A percentile compares a stretch with the other conserved stretches of the same genome.
These are phyloP conservation scores for Peronospora farinosa DNA, from an alignment of 352 stramenopile species.

Conservation along the genomic window DNA sequence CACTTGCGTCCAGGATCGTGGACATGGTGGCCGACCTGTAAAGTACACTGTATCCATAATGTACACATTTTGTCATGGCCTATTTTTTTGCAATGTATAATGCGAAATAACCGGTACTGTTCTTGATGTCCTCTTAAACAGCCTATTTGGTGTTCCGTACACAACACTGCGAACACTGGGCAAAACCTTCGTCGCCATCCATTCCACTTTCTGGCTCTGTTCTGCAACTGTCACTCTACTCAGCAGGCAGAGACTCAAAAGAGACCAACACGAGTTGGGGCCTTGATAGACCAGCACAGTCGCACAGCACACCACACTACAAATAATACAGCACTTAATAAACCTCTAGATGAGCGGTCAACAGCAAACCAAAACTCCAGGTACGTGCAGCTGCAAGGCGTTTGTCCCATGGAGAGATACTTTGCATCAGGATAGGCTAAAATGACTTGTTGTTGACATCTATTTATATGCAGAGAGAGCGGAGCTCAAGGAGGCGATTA, in stretches of 20 bases:
- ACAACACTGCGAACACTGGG: conserved; percentile 6
- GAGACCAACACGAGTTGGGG: conserved; percentile 12
- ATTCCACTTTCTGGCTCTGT: conserved; percentile 17
- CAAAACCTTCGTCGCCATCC: conserved; percentile 32
- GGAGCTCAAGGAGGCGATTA: conserved; percentile 74
- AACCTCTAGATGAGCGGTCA: conserved; percentile 23
- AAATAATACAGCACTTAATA: conserved; percentile 5
- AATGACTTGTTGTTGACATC: conserved; percentile 3
- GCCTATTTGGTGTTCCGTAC: conserved; percentile 1
- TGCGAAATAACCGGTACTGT: too few relatives aligned
- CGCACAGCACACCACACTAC: conserved; percentile 2
- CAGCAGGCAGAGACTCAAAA: conserved; percentile 13
- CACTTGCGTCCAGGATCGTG: conserved; percentile 53
- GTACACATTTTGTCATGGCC: background rate
- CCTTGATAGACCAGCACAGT: conserved; percentile 2
- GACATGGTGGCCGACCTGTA: conserved; percentile 37
- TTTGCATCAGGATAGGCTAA: background rate
- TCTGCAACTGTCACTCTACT: conserved; percentile 19
- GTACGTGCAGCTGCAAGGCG: conserved; percentile 10
- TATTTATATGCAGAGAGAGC: conserved; percentile 33
- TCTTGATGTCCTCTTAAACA: background rate
- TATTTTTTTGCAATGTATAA: background rate
- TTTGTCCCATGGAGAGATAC: background rate
- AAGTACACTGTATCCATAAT: background rate
- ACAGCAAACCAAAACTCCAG: conserved; percentile 16